Percentiles rank a stretch among this genome's conserved stretches.
phyloP scores from a whole-genome alignment of 2,329 filamentous ascomycete species.

The Colletotrichum plurivorum region DNA sequence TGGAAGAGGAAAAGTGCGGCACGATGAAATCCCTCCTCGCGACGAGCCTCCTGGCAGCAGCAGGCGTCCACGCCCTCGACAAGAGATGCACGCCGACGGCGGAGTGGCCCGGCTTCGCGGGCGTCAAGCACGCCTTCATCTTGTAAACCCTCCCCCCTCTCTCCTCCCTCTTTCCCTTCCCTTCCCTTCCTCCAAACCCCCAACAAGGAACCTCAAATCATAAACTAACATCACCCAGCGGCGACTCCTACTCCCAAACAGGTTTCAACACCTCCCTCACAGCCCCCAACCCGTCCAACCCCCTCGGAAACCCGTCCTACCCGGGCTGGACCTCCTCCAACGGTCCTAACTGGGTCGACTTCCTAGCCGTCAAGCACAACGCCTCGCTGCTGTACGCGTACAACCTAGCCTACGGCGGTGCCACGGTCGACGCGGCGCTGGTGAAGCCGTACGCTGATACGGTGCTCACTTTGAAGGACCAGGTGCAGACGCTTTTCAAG shows the following conservation, averaged over 20 bases:
- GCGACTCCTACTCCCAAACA: slow-evolving; percentile 52
- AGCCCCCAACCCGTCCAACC: slow-evolving; percentile 67
- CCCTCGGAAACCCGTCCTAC: slow-evolving; percentile 73
- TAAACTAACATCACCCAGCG: slow-evolving; percentile 39
- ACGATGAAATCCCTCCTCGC: slow-evolving; percentile 32
- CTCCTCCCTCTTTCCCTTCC: not conserved
- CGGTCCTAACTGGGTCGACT: slow-evolving; percentile 67
- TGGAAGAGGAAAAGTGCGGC: slow-evolving; percentile 20
- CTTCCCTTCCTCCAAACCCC: not conserved
- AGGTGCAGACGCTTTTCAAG: slow-evolving; percentile 55
- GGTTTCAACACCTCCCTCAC: slow-evolving; percentile 67
- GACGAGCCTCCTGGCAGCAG: slow-evolving; percentile 8
- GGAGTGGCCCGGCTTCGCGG: slow-evolving; percentile 53
- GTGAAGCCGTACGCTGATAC: slow-evolving; percentile 64
- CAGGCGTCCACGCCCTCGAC: slow-evolving; percentile 10
- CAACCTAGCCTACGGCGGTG: slow-evolving; percentile 69
- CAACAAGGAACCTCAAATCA: too few relatives aligned
- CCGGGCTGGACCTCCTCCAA: slow-evolving; percentile 65
- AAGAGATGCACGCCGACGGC: slow-evolving; percentile 44
- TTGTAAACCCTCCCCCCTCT: slow-evolving; percentile 43
- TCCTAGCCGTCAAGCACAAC: slow-evolving; percentile 63
- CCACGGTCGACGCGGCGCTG: slow-evolving; percentile 65
- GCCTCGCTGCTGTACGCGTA: slow-evolving; percentile 62
- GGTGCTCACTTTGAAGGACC: slow-evolving; percentile 64
- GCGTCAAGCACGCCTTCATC: slow-evolving; percentile 57